Base-by-base conservation (phyloP, 495 filamentous ascomycete species). In the Xylaria curta region DNA sequence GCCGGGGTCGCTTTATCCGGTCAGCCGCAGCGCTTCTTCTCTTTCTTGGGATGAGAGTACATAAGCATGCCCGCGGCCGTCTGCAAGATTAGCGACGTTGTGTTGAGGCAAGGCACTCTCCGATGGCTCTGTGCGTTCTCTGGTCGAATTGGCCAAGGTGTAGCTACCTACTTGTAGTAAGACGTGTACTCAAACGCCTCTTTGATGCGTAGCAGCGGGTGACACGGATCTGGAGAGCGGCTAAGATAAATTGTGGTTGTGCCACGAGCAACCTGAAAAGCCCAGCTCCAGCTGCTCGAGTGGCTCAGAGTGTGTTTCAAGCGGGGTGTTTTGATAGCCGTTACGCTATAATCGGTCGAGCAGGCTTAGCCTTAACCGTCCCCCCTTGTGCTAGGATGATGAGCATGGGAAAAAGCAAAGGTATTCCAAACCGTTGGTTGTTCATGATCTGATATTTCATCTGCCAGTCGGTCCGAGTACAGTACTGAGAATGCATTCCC, bases 11-110 rank as follows among this genome's bases (percentile, higher is more conserved):
- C 59, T 42, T 36, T 54, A 42, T 15, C 47, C 47, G 59, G 68
- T 15, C 58, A 38, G 58, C 44, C 56, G 46, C 68, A 69, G 68
- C 44, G 49, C 44, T 47, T 62, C 42, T 33, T 33, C 54, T 42
- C 47, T 54, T 56, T 19, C 56, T 53, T 70, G 68, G 68, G 68
- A 56, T 15, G 44, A 44, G 13, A 26, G 61, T 40, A 66, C 62
- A 49, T 47, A 42, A 46, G 21, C 61, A 66, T 71, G 69, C 46
- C 62, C 69, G 62, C 21, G 44, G 62, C 51, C 69, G 62, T 66
- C 69, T 71, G 69, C 69, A 47, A 71, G 69, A 71, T 71, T 71
- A 66, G 69, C 69, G 69, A 71, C 24, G 62, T 71, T 61, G 62
- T 66, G 69, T 64, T 31, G 31, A 71, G 62, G 53, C 51, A 66